Evolutionary conservation across 2,329 filamentous ascomycete genomes (phyloP), one percentile per base, ranked within the genome.

Genomic region (Lomentospora prolificans): DNA sequence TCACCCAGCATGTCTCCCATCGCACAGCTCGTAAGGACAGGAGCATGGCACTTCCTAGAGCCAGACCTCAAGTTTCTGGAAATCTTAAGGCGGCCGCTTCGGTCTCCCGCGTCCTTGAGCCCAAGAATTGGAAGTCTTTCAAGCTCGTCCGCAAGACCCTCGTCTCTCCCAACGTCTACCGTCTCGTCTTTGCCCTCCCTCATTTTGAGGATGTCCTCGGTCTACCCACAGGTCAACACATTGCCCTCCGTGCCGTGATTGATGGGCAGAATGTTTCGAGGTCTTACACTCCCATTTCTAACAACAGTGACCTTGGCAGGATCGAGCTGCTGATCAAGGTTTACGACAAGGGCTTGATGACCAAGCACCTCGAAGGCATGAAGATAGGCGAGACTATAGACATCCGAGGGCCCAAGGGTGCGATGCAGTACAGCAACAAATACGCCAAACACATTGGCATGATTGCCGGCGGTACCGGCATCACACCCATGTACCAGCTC

Each of bases 401-500:
- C 60, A 84, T 99, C 77, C 97, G 97, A 80, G 94, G 94, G n/a
- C 94, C 94, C 1, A 81, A 80, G 63, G 79, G 79, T 8, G 72
- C 76, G 1, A 80, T 82, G 76, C 69, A 69, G 8, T 81, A 82
- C 62, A 83, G 97, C 41, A 88, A 90, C 65, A 97, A 97, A 75
- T 97, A 96, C 73, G 73, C 82, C 30, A 96, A 96, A 81, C 91
- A 96, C 76, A 83, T 95, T 64, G 85, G 82, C 36, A 77, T 92
- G 62, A 81, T 99, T 60, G 90, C 92, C 12, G 94, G 94, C 64
- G 94, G 94, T 61, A 96, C 94, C 5, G 94, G 94, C 59, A 95
- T 99, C 71, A 94, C 94, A 10, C 94, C 94, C 63, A 96, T 97
- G 92, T 97, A 89, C 79, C 94, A 99, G 78, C 84, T 99, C 48